Conservation (phyloP, 352 stramenopile species). For the Saprolegnia parasitica region DNA sequence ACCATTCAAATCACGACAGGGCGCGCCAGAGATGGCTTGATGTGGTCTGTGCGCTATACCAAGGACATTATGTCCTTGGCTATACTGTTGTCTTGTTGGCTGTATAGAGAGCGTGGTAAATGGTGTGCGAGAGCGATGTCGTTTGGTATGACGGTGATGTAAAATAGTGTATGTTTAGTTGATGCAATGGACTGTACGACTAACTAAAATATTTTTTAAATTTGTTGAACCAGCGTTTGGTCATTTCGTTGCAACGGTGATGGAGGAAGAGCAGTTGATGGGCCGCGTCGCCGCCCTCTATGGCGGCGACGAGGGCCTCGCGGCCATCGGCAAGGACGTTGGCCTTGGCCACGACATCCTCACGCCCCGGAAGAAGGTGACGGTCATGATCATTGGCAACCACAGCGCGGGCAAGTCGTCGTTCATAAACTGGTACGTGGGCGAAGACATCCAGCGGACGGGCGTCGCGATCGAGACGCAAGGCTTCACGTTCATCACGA, state of each 20-base stretch:
- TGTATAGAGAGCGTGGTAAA: no score
- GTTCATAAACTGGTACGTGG: constrained; percentile 71
- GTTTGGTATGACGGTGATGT: no score
- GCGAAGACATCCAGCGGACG: constrained; percentile 53
- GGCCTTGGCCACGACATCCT: constrained; percentile 39
- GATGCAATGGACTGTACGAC: no score
- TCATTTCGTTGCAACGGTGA: not conserved
- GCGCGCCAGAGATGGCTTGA: no score
- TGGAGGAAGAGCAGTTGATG: constrained; percentile 30
- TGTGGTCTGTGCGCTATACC: no score
- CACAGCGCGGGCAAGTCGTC: constrained; percentile 69
- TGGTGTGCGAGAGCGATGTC: no score
- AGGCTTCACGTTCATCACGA: constrained; percentile 63
- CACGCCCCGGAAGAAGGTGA: constrained; percentile 56
- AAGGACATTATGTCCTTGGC: no score
- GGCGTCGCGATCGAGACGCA: constrained; percentile 63
- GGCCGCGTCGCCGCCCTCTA: constrained; percentile 24
- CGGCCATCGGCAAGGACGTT: constrained; percentile 25
- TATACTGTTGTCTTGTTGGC: no score
- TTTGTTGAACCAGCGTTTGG: not conserved
- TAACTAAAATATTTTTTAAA: not conserved
- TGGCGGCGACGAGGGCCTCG: not conserved
- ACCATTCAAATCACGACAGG: no score
- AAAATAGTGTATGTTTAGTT: no score
- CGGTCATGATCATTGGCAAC: constrained; percentile 67